Base-by-base conservation (phyloP, 2,329 filamentous ascomycete genomes). In the Sporothrix variecibatus region DNA sequence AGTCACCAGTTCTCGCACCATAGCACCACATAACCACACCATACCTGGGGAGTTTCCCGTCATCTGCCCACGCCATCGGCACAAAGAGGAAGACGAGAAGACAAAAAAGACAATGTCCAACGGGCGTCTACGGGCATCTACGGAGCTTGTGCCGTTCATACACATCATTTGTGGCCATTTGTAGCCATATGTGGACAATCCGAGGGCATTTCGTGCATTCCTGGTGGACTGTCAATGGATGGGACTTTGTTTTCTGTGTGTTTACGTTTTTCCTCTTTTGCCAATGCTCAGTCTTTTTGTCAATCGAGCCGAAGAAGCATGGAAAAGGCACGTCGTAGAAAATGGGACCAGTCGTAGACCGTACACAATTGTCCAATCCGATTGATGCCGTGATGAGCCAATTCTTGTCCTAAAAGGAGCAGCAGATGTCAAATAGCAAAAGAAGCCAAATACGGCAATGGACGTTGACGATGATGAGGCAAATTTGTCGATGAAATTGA, bases 11-110 rank as follows among this genome's bases (percentile, higher is more conserved):
- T 65, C 51, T 56, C 23, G 51, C 51, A 23, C 51, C 26, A 26
- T 56, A 9, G 40, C 72, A 62, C 40, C 53, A 60, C 56, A 53
- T 2, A 73, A 73, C 67, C 72, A 73, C 72, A 73, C 72, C 72
- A 73, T 73, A 34, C 31, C 60, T 53, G 67, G 34, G 26, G 72
- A 51, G 31, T 31, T 53, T 64, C 31, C 72, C 67, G 58, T 71
- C 72, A 71, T 73, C 67, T 73, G 72, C 72, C 72, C 72, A 73
- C 72, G 72, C 72, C 67, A 71, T 71, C 72, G 64, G 72, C 46
- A 58, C 38, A 62, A 58, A 4, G 23, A 6, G 6, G 9, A 40
- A 3, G 43, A 49, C 43, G 15, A 43, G 12, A 43, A 9, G 40
- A 43, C 40, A 43, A 43, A 40, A 40, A 64, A 5, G 31, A 34